phyloP scores from a whole-genome alignment of 2,329 filamentous ascomycete species.

The Scortechinia acanthostroma region DNA sequence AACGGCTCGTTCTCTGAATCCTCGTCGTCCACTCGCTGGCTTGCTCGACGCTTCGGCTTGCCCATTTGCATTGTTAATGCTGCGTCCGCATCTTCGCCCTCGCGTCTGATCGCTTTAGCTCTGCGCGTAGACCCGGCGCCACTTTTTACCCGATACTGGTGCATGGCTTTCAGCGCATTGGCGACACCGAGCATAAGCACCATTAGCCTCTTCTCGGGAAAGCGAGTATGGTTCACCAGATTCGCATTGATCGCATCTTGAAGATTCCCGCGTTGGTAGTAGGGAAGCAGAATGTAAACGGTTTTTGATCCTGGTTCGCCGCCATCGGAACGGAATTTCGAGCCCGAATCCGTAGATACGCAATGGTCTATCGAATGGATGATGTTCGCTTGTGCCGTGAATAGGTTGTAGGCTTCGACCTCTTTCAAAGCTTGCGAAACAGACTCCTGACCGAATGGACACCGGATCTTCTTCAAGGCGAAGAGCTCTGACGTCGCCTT shows the following conservation, averaged over 20 bases:
- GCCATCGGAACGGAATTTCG: slow-evolving; percentile 44
- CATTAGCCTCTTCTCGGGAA: slow-evolving; percentile 85
- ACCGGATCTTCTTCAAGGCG: slow-evolving; percentile 97
- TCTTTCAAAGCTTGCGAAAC: slow-evolving; percentile 92
- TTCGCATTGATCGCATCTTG: slow-evolving; percentile 99
- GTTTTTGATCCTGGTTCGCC: slow-evolving; percentile 71
- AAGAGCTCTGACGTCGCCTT: slow-evolving; percentile 76
- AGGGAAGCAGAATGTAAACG: slow-evolving; percentile 91
- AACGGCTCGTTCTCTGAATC: slow-evolving; percentile 73
- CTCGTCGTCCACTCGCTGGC: slow-evolving; percentile 40
- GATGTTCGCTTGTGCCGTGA: slow-evolving; percentile 75
- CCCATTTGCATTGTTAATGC: slow-evolving; percentile 29
- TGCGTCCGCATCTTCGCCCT: slow-evolving; percentile 21
- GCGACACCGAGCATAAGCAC: slow-evolving; percentile 86
- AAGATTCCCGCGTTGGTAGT: slow-evolving; percentile 89
- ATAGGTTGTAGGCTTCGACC: slow-evolving; percentile 91
- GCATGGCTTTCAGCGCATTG: slow-evolving; percentile 80
- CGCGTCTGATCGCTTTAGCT: slow-evolving; percentile 18
- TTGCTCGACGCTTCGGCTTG: slow-evolving; percentile 20
- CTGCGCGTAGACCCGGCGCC: slow-evolving; percentile 13
- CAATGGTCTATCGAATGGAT: slow-evolving; percentile 79
- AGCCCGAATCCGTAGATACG: slow-evolving; percentile 65
- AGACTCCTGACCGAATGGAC: slow-evolving; percentile 93
- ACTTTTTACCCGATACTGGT: slow-evolving; percentile 65
- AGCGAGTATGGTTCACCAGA: slow-evolving; percentile 84